Base-by-base conservation (phyloP, 805 yeast genomes). In the Yarrowia sp. region DNA sequence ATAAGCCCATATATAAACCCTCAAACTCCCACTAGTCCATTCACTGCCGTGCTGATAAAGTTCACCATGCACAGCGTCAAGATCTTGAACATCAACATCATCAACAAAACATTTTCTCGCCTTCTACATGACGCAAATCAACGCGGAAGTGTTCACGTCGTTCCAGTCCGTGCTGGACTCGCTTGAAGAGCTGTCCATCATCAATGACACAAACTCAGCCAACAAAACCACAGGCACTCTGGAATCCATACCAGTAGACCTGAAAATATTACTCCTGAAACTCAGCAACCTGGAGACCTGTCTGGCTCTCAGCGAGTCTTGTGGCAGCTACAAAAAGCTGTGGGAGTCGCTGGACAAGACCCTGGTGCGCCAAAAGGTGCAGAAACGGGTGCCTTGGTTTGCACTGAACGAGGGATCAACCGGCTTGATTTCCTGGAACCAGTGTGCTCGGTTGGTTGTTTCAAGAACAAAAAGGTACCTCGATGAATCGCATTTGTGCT, bases 321-420 rank as follows among this genome's bases (percentile, higher is more conserved):
- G 50, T 7, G n/a, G 12, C 4, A 14, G 34, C n/a, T 46, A 24
- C 17, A 33, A 34, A 15, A 46, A 46, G 17, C 34, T 46, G n/a
- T 46, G 50, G 50, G 34, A 14, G 17, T 46, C 50, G n/a, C 50
- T 46, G 34, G 50, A 46, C 50, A 46, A 46, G 50, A 46, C 50
- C 9, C 17, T 46, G 33, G 50, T 46, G n/a, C 34, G 50, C 1
- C 34, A 46, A 15, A 46, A 24, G 4, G 50, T 46, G 50, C 50
- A 13, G 17, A 46, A 46, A 14, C 33, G 50, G 4, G 50, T 46
- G 2, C 50, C 34, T 6, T 46, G 50, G 50, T 46, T 46, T 8
- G 17, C 10, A 6, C 10, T 46, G 17, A 46, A 46, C 33, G 50
- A 46, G 33, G 50, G 50, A 46, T 46, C 50, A 9, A 24, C 50